phyloP scores from a whole-genome alignment of 371 early-diverging fungal species.

The Mortierella sp. region DNA sequence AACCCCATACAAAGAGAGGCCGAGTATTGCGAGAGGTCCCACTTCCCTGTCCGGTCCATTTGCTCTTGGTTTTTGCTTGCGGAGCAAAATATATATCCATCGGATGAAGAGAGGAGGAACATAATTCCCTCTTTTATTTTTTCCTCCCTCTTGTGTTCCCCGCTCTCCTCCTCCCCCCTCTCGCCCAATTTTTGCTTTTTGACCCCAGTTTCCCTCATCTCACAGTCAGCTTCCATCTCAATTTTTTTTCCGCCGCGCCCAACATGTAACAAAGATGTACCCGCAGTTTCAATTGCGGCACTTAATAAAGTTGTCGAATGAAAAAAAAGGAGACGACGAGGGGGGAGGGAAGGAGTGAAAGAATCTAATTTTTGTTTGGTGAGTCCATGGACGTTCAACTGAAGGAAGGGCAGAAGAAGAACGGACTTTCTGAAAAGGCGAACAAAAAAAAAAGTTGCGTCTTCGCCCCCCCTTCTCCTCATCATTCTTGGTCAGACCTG shows the following conservation, averaged over 20 bases:
- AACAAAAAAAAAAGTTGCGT: not conserved
- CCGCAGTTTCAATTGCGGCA: not conserved
- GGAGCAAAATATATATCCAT: slow-evolving; percentile 23
- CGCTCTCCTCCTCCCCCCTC: not conserved
- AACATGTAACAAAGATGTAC: not conserved
- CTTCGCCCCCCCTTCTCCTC: slow-evolving; percentile 7
- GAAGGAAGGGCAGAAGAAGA: not conserved
- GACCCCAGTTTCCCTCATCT: not conserved
- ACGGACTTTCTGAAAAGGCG: not conserved
- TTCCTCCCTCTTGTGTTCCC: not conserved
- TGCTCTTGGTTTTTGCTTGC: slow-evolving; percentile 12
- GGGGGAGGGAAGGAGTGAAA: not conserved
- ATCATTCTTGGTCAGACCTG: too few relatives aligned
- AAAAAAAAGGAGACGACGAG: not conserved
- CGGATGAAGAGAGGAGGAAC: not conserved
- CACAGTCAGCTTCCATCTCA: not conserved
- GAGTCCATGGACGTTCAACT: not conserved
- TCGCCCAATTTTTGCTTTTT: not conserved
- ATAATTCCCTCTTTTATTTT: not conserved
- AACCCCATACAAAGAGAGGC: not conserved
- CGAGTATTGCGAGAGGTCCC: not conserved
- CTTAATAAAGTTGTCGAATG: not conserved
- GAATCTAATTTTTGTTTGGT: slow-evolving; percentile 5
- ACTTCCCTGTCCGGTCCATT: not conserved
- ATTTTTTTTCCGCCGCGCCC: slow-evolving; percentile 9